Evolutionary conservation across 805 yeast species (phyloP), one percentile per base, ranked within the genome.

Genomic region (Teunomyces funiuensis): DNA sequence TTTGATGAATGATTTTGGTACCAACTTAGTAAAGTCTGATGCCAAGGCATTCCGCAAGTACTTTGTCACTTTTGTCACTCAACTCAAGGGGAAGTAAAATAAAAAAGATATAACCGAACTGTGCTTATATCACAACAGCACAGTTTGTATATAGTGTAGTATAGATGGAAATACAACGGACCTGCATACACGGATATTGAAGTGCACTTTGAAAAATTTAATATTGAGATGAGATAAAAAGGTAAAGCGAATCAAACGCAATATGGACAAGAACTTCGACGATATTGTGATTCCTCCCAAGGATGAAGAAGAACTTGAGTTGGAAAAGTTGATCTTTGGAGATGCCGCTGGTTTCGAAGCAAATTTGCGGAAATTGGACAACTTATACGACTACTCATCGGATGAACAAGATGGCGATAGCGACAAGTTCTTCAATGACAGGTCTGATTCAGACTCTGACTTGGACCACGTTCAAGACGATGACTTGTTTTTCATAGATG

Each of bases 301-400:
- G 52, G 95, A 87, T 59, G 83, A 78, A 39, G 97, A 88, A 59
- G 99, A 93, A 62, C 52, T 82, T 31, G 76, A 68, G 42, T 74
- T 93, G 38, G 96, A 90, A 48, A 85, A 79, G 60, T 72, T 88
- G 10, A 96, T 93, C 3, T 90, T 93, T 65, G 98, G 99, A 11
- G 98, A 93, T 58, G 52, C 74, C 3, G 85, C 80, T 41, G 85
- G 91, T 22, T 84, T 85, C 65, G 86, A 82, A 53, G 57, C 62
- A 23, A 84, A 82, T 45, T 69, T 88, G 55, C 80, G 74, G 42
- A 74, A 76, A 43, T 66, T 81, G 38, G 88, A 83, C 50, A 74
- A 82, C 46, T 66, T 82, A 28, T 77, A 69, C 51, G 74, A 72
- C 27, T 66, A 67, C 46, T 67, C 71, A 6, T 66, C 69, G 33